A percentile compares a stretch with the other conserved stretches of the same genome.
These are phyloP conservation scores for Candida awuae DNA, from an alignment of 805 yeast species.

Conservation along the genomic window DNA sequence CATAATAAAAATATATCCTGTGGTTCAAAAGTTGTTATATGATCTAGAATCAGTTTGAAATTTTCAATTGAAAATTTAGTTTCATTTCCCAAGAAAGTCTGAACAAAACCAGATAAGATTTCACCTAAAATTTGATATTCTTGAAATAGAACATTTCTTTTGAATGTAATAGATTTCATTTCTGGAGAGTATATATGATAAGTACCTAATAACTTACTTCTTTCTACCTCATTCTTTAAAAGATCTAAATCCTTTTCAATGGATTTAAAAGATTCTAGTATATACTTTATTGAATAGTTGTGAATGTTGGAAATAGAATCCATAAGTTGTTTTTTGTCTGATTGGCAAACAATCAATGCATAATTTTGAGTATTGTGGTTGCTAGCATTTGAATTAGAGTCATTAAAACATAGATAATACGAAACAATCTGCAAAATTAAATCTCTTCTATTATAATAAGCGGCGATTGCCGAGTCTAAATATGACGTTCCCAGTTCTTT, in stretches of 20 bases:
- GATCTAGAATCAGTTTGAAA: slow-evolving; percentile 36
- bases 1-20: slow-evolving; percentile 61
- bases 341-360: neutral
- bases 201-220: slow-evolving; percentile 45
- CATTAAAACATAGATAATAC: slow-evolving; percentile 27
- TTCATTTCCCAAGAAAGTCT: slow-evolving; percentile 13
- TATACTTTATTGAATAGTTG: slow-evolving; percentile 8
- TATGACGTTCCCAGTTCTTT: slow-evolving; percentile 39
- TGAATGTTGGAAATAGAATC: slow-evolving; percentile 1
- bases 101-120: slow-evolving; percentile 46
- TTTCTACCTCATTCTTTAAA: slow-evolving; percentile 44
- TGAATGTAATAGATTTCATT: slow-evolving; percentile 42
- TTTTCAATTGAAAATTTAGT: slow-evolving; percentile 29
- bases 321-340: neutral
- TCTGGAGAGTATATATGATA: slow-evolving; percentile 36
- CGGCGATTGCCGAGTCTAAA: slow-evolving; percentile 56
- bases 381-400: neutral
- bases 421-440: slow-evolving; percentile 62
- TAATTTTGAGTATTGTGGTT: neutral
- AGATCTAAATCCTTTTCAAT: slow-evolving; percentile 50
- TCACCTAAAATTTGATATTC: slow-evolving; percentile 71
- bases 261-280: slow-evolving; percentile 44
- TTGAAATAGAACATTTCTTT: slow-evolving; percentile 52
- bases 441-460: slow-evolving; percentile 61
- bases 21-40: slow-evolving; percentile 40